Evolutionary conservation across 805 yeast genomes (phyloP).

Genomic region (Helenozyma rhizophorensis): DNA sequence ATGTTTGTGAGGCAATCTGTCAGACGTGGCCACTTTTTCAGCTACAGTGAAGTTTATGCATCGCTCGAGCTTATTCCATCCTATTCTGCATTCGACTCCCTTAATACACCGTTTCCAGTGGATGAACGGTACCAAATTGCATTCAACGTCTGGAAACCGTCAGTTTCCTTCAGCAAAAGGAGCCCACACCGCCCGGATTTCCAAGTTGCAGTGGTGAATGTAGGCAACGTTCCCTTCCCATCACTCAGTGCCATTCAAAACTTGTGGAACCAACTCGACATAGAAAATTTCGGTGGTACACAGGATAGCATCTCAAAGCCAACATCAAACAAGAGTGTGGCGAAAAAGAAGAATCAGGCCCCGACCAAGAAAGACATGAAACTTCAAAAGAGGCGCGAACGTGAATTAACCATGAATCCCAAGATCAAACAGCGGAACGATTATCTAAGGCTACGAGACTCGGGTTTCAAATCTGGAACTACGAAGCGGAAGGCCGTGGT

Average conservation of each 20-base stretch:
- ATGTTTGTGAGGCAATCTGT: neutral
- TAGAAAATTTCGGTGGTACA: neutral
- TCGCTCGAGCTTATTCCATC: conserved; percentile 19
- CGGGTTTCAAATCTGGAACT: conserved; percentile 49
- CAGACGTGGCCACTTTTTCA: conserved; percentile 21
- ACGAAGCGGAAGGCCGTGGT: conserved; percentile 44
- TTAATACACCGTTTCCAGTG: conserved; percentile 2
- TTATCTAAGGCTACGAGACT: conserved; percentile 30
- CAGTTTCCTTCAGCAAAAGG: conserved; percentile 62
- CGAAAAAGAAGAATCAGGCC: conserved; percentile 6
- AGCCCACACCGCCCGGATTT: conserved; percentile 71
- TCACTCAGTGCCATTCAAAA: conserved; percentile 36
- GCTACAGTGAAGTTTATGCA: conserved; percentile 19
- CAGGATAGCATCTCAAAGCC: neutral
- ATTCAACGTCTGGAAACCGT: conserved; percentile 84
- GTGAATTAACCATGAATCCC: conserved; percentile 24
- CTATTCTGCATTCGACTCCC: conserved; percentile 10
- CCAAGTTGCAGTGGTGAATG: conserved; percentile 58
- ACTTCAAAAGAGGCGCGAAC: conserved; percentile 20
- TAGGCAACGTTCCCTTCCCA: conserved; percentile 44
- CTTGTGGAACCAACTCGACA: conserved; percentile 17
- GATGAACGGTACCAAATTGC: conserved; percentile 30
- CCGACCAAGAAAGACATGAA: conserved; percentile 25
- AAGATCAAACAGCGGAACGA: conserved; percentile 20
- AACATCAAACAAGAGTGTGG: conserved; percentile 4